These are phyloP conservation scores for Didymella sp. DNA, from an alignment of 2,329 filamentous ascomycete genomes.

Conservation along the genomic window DNA sequence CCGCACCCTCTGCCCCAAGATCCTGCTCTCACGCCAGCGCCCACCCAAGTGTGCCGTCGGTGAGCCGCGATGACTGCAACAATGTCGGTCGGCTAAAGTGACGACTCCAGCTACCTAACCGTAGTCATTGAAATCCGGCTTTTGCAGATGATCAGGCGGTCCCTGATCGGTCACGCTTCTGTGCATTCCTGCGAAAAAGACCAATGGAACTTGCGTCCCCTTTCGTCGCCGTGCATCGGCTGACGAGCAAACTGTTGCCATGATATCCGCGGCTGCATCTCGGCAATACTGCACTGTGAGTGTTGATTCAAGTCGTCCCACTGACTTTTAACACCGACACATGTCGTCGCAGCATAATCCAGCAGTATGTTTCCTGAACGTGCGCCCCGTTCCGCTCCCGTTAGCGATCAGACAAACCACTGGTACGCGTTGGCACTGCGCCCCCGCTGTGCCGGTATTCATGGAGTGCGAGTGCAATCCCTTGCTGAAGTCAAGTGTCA, in stretches of 20 bases:
- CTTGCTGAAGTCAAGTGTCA: slow-evolving; percentile 9
- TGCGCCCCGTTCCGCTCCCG: slow-evolving; percentile 39
- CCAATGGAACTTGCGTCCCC: slow-evolving; percentile 20
- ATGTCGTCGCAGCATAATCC: slow-evolving; percentile 22
- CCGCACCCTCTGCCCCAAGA: slow-evolving; percentile 7
- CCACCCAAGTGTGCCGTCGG: slow-evolving; percentile 6
- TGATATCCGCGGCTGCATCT: slow-evolving; percentile 28
- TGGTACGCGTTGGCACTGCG: slow-evolving; percentile 26
- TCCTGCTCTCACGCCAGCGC: not conserved
- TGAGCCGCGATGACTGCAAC: slow-evolving; percentile 12
- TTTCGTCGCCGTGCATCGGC: slow-evolving; percentile 21
- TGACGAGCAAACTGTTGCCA: slow-evolving; percentile 17
- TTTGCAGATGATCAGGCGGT: slow-evolving; percentile 19
- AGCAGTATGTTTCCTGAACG: slow-evolving; percentile 26
- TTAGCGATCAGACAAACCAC: slow-evolving; percentile 33
- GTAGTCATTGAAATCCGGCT: slow-evolving; percentile 14
- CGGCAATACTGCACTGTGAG: slow-evolving; percentile 4
- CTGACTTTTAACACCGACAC: slow-evolving; percentile 6
- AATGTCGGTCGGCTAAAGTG: slow-evolving; percentile 26
- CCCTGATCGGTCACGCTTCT: slow-evolving; percentile 29
- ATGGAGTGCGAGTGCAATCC: slow-evolving; percentile 19
- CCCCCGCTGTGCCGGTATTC: slow-evolving; percentile 22
- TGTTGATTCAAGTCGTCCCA: slow-evolving; percentile 1
- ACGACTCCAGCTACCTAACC: slow-evolving; percentile 24
- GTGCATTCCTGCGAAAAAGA: slow-evolving; percentile 39